Evolutionary conservation across 768 basidiomycete genomes (phyloP), one percentile per base, ranked within the genome.

Genomic region (Tubosaeta brunneosetosa): DNA sequence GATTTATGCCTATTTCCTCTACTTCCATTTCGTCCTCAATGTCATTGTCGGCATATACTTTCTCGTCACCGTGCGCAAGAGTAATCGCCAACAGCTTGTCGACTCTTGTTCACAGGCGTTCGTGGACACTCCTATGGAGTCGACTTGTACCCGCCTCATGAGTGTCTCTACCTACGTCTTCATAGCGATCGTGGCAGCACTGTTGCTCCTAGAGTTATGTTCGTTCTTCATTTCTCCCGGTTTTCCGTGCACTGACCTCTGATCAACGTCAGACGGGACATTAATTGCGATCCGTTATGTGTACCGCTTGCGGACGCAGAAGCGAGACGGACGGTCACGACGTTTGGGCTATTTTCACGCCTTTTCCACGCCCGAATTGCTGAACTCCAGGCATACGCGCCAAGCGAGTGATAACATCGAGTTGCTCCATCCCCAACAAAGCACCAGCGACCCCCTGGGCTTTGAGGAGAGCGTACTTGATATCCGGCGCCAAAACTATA

Each of bases 121-220:
- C 44, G 64, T 65, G 38, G 66, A 77, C 58, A 58, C 72, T 3
- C 65, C 72, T 40, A 62, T 71, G 5, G 71, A 80, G 60, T 56
- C 61, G 4, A 76, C 78, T 56, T 86, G 84, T 58, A 60, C 59
- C 9, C 63, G 65, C 13, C 57, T 84, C 31, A 62, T 78, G 17
- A 66, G 63, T 45, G 55, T 79, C 44, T 69, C 78, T 1, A 71
- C 71, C 37, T 74, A 74, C 34, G 66, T 82, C 11, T 81, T 79
- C 57, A 69, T 76, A 47, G 75, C 63, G 26, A 63, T 82, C 33
- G 75, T 78, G 0, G 59, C 66, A 3, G 38, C 71, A 27, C 66
- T 85, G 19, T 62, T 86, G 36, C 44, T 79, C 25, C 61, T 79
- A 38, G 83, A 85, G 61, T 52, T 83, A 17, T 86, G 85, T 85